Base-by-base conservation (phyloP, 2,329 filamentous ascomycete genomes). In the Cladophialophora immunda region DNA sequence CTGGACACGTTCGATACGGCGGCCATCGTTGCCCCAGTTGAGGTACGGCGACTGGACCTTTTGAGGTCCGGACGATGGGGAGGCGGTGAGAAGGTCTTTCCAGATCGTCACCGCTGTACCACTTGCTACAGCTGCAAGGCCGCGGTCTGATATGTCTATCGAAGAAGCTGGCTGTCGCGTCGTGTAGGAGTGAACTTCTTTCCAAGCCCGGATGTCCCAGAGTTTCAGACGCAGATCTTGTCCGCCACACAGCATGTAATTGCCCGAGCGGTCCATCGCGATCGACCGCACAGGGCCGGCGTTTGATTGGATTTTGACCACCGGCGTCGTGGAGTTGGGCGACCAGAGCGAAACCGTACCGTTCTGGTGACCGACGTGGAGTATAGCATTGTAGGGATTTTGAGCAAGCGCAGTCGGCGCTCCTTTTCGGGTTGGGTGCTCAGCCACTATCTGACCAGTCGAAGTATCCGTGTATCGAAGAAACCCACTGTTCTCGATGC, bases 331-430 rank as follows among this genome's bases (percentile, higher is more conserved):
- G 29, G 89, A 91, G 79, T 97, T 99, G 2, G 95, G 95, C 1
- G 94, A 97, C 95, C 95, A 99, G 53, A 99, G 82, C 1, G 93
- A 95, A 38, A 99, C 93, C 2, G 92, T 92, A 65, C 95, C 95
- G 76, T 98, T 98, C 76, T 97, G 93, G 76, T 98, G 94, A 9
- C 95, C 95, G 68, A 94, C 88, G 74, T 98, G 93, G 57, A 97
- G 83, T 65, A 99, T 90, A 17, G 93, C 95, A 77, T 99, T 99
- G 79, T 91, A 91, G 0, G 92, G 91, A 76, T 99, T 99, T 75
- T 97, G 94, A 4, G 89, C 85, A 70, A 99, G 86, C 2, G 94
- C 88, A 3, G 92, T 92, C 1, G 95, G 92, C 3, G 91, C 89
- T 30, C 95, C 95, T 68, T 94, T 86, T 76, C 91, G 90, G 11